phyloP scores from a whole-genome alignment of 1,139 yeast genomes.

The Zhuliangozyma blackwelliae region DNA sequence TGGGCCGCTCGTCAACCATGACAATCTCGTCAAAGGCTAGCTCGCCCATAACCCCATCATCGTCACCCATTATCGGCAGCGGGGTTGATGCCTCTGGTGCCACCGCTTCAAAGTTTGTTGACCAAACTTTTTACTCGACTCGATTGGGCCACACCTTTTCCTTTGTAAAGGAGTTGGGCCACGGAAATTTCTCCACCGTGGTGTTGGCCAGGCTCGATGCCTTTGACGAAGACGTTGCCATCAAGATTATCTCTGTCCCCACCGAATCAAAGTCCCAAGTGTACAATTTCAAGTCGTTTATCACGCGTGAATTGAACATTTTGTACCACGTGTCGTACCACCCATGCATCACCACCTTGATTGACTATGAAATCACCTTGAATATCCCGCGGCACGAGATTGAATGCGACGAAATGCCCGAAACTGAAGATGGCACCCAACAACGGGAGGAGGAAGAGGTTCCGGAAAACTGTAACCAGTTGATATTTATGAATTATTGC shows the following conservation, averaged over 20 bases:
- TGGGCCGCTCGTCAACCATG: conserved; percentile 4
- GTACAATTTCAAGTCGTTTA: conserved; percentile 56
- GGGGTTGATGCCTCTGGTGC: not conserved
- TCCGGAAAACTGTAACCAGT: conserved; percentile 25
- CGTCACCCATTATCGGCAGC: conserved; percentile 3
- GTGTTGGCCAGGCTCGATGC: conserved; percentile 29
- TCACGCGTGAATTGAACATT: conserved; percentile 71
- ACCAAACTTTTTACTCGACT: conserved; percentile 12
- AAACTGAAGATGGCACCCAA: conserved; percentile 2
- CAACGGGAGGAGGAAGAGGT: not conserved
- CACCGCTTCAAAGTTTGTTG: conserved; percentile 7
- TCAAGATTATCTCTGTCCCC: conserved; percentile 40
- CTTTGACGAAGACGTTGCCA: conserved; percentile 26
- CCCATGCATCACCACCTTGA: conserved; percentile 35
- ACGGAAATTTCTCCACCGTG: conserved; percentile 60
- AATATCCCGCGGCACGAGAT: conserved; percentile 20
- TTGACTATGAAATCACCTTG: conserved; percentile 30
- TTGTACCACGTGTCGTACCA: conserved; percentile 45
- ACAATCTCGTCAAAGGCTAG: conserved; percentile 5
- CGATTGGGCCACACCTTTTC: conserved; percentile 14
- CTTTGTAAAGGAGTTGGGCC: conserved; percentile 40
- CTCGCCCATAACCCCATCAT: conserved; percentile 10
- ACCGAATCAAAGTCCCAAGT: conserved; percentile 22
- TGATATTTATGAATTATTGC: conserved; percentile 71
- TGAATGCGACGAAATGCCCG: conserved; percentile 7